phyloP scores from a whole-genome alignment of 768 basidiomycete genomes.

The Amanita pseudoporphyria region DNA sequence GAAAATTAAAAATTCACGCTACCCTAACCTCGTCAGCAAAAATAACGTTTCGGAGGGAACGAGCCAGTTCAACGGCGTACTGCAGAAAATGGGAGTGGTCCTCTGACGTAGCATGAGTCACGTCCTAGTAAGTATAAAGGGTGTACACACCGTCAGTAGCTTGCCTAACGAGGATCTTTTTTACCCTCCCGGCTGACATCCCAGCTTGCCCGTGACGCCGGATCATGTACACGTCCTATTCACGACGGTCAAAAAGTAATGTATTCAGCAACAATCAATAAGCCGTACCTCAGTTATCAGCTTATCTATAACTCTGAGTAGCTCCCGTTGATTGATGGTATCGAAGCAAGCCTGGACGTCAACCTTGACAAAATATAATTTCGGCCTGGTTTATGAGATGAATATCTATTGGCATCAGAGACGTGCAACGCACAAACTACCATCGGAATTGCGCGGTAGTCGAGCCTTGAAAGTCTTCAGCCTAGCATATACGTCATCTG shows the following conservation, averaged over 20 bases:
- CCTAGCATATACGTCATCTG: slow-evolving; percentile 71
- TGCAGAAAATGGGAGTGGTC: slow-evolving; percentile 69
- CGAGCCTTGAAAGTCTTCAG: slow-evolving; percentile 62
- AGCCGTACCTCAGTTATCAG: slow-evolving; percentile 59
- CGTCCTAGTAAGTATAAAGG: neutral
- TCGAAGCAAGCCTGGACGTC: slow-evolving; percentile 97
- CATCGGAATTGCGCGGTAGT: slow-evolving; percentile 30
- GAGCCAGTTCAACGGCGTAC: slow-evolving; percentile 60
- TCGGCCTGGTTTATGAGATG: slow-evolving; percentile 42
- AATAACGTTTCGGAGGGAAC: slow-evolving; percentile 59
- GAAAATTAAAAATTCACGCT: neutral
- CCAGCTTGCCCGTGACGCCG: slow-evolving; percentile 63
- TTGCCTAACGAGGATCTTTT: slow-evolving; percentile 45
- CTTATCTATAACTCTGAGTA: slow-evolving; percentile 66
- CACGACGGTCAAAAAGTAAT: neutral
- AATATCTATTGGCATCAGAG: neutral
- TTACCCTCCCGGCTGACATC: slow-evolving; percentile 44
- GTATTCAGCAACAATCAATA: neutral
- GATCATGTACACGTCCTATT: slow-evolving; percentile 62
- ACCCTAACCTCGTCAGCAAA: slow-evolving; percentile 72
- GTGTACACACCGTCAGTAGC: slow-evolving; percentile 49
- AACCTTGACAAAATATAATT: slow-evolving; percentile 91
- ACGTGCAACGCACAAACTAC: slow-evolving; percentile 35
- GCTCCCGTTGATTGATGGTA: slow-evolving; percentile 82
- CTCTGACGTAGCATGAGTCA: slow-evolving; percentile 30